Evolutionary conservation across 257 asterid genomes (phyloP).

Genomic region (Ligustrum vulgare): DNA sequence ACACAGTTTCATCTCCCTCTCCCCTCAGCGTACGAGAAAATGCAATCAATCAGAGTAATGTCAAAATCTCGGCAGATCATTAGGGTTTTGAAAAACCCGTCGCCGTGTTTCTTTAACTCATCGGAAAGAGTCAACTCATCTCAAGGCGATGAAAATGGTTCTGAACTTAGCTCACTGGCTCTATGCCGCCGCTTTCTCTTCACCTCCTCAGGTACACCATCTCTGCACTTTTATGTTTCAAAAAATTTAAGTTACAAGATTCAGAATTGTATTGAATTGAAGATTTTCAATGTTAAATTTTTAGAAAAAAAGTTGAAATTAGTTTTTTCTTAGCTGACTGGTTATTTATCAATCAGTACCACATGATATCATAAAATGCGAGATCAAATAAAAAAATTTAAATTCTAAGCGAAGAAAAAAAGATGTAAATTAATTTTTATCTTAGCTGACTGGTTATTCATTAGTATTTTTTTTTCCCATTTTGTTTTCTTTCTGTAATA

Average conservation of each 20-base stretch:
- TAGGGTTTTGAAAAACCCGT: slow-evolving; percentile 42
- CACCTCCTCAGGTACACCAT: slow-evolving; percentile 34
- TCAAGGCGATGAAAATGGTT: slow-evolving; percentile 20
- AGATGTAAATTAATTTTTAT: slow-evolving; percentile 2
- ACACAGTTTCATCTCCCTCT: too few species aligned
- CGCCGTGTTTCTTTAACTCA: slow-evolving; percentile 31
- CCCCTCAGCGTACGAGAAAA: slow-evolving; percentile 30
- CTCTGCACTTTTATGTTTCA: not conserved
- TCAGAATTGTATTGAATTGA: too few species aligned
- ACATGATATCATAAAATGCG: not conserved
- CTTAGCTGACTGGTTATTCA: too few species aligned
- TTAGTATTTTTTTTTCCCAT: too few species aligned
- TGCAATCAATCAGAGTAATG: slow-evolving; percentile 37
- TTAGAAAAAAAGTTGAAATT: too few species aligned
- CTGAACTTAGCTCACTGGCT: slow-evolving; percentile 18
- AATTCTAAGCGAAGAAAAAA: not conserved
- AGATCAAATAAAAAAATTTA: slow-evolving; percentile 1
- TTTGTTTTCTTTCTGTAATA: not conserved
- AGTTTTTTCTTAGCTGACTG: too few species aligned
- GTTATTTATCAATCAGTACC: too few species aligned
- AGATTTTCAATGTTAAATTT: too few species aligned
- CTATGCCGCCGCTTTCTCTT: slow-evolving; percentile 36
- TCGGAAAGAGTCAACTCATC: slow-evolving; percentile 21
- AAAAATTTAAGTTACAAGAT: not conserved
- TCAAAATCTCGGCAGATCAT: slow-evolving; percentile 33